These are phyloP conservation scores for Pezizomycotina sp. DNA, from an alignment of 2,329 filamentous ascomycete genomes.

Conservation along the genomic window DNA sequence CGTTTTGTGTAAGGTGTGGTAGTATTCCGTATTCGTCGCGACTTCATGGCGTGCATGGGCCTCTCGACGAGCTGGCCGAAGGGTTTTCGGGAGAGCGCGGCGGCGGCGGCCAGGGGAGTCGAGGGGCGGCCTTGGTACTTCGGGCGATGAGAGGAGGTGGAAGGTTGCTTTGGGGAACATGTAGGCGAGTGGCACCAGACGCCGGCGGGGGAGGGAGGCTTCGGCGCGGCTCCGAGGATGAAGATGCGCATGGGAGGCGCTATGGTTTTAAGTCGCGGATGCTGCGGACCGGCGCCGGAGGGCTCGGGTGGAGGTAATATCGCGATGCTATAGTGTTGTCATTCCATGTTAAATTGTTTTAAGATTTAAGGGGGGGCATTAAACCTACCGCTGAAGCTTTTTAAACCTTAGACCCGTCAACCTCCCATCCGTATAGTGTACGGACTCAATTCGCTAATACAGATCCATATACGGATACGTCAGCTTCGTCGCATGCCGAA, in stretches of 20 bases:
- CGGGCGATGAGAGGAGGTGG: slow-evolving; percentile 83
- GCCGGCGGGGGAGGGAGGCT: slow-evolving; percentile 80
- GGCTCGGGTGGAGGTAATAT: slow-evolving; percentile 85
- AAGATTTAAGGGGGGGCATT: slow-evolving; percentile 16
- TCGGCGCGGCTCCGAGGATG: slow-evolving; percentile 92
- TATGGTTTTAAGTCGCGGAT: slow-evolving; percentile 66
- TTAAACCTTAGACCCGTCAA: slow-evolving; percentile 76
- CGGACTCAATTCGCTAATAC: slow-evolving; percentile 85
- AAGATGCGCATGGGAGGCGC: slow-evolving; percentile 84
- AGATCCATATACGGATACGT: slow-evolving; percentile 83
- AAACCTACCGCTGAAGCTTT: slow-evolving; percentile 70
- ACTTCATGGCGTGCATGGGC: slow-evolving; percentile 86
- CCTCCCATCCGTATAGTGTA: slow-evolving; percentile 63
- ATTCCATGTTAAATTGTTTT: slow-evolving; percentile 2
- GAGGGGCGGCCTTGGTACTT: slow-evolving; percentile 80
- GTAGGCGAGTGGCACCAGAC: slow-evolving; percentile 87
- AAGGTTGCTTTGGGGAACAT: slow-evolving; percentile 86
- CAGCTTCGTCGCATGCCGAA: slow-evolving; percentile 83
- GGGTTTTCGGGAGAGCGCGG: slow-evolving; percentile 71
- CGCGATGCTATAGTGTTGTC: slow-evolving; percentile 48
- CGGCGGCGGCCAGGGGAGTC: slow-evolving; percentile 72
- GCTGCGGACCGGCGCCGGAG: slow-evolving; percentile 53
- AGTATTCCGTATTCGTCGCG: slow-evolving; percentile 94
- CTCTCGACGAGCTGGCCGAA: slow-evolving; percentile 89
- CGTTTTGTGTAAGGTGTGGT: slow-evolving; percentile 85